Evolutionary conservation across 2,329 filamentous ascomycete genomes (phyloP).

Genomic region (Tolypocladium ovalisporum): DNA sequence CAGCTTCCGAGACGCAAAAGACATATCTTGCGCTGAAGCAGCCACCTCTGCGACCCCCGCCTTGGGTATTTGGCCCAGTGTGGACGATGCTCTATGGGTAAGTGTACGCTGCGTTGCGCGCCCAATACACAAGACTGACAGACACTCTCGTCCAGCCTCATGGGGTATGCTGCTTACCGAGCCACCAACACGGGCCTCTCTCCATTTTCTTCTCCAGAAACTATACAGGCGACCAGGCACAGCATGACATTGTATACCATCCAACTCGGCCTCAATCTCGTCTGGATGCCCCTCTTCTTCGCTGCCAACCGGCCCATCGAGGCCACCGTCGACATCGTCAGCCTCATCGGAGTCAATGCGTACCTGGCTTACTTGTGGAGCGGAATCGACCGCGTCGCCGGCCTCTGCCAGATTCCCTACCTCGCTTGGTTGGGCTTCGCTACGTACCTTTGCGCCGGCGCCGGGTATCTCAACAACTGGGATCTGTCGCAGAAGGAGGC

Average conservation of each 20-base stretch:
- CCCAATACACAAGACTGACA: background rate
- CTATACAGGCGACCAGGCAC: slow-evolving; percentile 49
- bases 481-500: slow-evolving; percentile 31
- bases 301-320: slow-evolving; percentile 59
- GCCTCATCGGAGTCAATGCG: slow-evolving; percentile 58
- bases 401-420: slow-evolving; percentile 70
- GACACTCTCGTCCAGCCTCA: slow-evolving; percentile 33
- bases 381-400: slow-evolving; percentile 59
- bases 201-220: slow-evolving; percentile 40
- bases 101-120: background rate
- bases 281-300: slow-evolving; percentile 94
- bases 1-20: slow-evolving; percentile 46
- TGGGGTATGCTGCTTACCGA: slow-evolving; percentile 84
- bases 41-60: slow-evolving; percentile 50
- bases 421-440: slow-evolving; percentile 80
- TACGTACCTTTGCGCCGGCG: slow-evolving; percentile 67
- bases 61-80: slow-evolving; percentile 51
- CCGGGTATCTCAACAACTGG: slow-evolving; percentile 61
- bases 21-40: slow-evolving; percentile 59
- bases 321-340: slow-evolving; percentile 65
- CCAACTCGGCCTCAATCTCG: slow-evolving; percentile 74
- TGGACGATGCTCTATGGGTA: slow-evolving; percentile 57
- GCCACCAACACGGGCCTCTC: slow-evolving; percentile 55
- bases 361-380: slow-evolving; percentile 71
- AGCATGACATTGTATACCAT: slow-evolving; percentile 75